Evolutionary conservation across 306 rosid genomes (phyloP), one percentile per base, ranked within the genome.

Genomic region (Gastrolobium bilobum): DNA sequence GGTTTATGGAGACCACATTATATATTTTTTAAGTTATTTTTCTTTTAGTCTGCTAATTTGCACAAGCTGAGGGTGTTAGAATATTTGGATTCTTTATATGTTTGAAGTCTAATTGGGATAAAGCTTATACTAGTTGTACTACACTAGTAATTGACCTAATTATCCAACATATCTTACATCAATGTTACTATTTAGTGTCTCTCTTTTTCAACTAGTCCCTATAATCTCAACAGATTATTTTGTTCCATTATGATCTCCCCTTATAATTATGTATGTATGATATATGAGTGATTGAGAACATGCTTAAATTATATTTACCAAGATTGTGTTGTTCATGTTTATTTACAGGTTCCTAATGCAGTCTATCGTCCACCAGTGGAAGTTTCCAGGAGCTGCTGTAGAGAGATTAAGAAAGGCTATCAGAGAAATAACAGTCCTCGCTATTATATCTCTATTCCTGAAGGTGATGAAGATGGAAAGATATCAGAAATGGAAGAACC

Each of bases 361-460:
- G 60, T 80, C 10, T 96, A 96, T 78, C 88, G 87, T 73, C 99
- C 98, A 15, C 44, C 93, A 0, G 82, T 82, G 47, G 97, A 91
- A 85, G 85, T 89, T 78, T 69, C 59, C 4, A 68, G 98, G 83
- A 68, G 88, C 75, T 48, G 85, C 57, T 91, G 99, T 85, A 87
- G 92, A 86, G 83, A 47, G 67, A 40, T 95, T 57, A 88, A 86
- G 88, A 93, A 88, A 80, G 99, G 99, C 14, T 81, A 78, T 82
- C 88, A 89, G 46, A 84, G 96, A 83, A 77, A 72, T 7, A 59
- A 76, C 77, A 89, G 98, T 72, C 94, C 92, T 51, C 91, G 90
- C 67, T 95, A 91, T 74, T 95, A 89, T 82, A 85, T 95, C 40
- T 87, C 97, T 48, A 84, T 82, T 78, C 43, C 75, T 2, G 84